These are phyloP conservation scores for Calonectria crousiana DNA, from an alignment of 2,329 filamentous ascomycete genomes.

Conservation along the genomic window DNA sequence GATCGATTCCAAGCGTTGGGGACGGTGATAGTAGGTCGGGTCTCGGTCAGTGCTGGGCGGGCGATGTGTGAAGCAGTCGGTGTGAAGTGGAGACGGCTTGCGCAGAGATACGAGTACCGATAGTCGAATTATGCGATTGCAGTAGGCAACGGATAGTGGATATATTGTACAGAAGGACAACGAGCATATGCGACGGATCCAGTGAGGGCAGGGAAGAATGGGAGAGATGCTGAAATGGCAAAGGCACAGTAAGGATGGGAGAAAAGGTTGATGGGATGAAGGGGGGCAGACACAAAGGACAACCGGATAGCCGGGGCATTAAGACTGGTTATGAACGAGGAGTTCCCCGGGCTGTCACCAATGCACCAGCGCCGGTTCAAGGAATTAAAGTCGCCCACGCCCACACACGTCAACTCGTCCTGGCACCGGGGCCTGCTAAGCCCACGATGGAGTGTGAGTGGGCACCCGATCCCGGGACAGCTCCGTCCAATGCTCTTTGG, in stretches of 20 bases:
- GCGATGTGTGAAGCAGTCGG: neutral
- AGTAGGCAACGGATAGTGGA: too few species aligned
- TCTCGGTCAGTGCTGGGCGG: neutral
- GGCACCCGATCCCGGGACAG: neutral
- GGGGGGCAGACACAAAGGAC: neutral
- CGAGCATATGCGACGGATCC: neutral
- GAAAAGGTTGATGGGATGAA: neutral
- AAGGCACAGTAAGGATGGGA: neutral
- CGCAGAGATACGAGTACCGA: neutral
- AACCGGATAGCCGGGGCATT: constrained; percentile 6
- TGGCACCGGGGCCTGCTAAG: constrained; percentile 4
- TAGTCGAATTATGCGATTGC: neutral
- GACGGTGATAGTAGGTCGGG: constrained; percentile 5
- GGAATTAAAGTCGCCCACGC: constrained; percentile 14
- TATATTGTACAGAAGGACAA: neutral
- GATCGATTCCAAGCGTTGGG: neutral
- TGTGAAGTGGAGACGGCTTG: neutral
- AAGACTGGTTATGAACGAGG: constrained; percentile 1
- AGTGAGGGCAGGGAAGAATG: neutral
- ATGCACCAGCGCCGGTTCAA: neutral
- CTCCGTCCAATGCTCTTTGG: constrained; percentile 1
- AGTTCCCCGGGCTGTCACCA: constrained; percentile 8
- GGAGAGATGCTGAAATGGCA: neutral
- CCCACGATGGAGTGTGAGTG: constrained; percentile 16
- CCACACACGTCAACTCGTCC: constrained; percentile 17